Conservation (phyloP, 192 early-diverging fungal genomes). For the Helicostylum pulchrum region DNA sequence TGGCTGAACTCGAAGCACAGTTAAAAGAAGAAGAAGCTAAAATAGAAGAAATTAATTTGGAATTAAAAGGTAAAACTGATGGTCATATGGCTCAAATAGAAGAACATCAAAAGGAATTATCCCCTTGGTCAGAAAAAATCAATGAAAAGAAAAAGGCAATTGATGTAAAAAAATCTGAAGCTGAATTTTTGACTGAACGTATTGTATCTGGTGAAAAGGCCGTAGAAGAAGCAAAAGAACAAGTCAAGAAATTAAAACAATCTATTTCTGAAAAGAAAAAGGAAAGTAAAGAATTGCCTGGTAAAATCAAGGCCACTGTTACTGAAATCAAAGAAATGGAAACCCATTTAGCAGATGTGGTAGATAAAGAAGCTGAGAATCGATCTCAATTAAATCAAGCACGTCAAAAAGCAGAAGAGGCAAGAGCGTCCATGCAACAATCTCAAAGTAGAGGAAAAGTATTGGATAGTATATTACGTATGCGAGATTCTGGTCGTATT, state of each 20-base stretch:
- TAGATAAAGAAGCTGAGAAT: constrained; percentile 28
- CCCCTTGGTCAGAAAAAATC: constrained; percentile 85
- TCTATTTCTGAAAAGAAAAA: constrained; percentile 36
- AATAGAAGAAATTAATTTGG: constrained; percentile 76
- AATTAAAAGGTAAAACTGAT: constrained; percentile 86
- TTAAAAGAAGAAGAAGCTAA: constrained; percentile 62
- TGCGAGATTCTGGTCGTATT: constrained; percentile 71
- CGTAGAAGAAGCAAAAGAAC: constrained; percentile 60
- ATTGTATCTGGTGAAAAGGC: constrained; percentile 46
- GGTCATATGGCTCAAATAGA: constrained; percentile 78
- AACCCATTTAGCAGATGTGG: neutral
- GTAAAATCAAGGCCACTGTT: constrained; percentile 50
- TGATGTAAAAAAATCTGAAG: constrained; percentile 81
- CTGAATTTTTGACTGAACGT: constrained; percentile 69
- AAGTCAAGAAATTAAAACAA: constrained; percentile 44
- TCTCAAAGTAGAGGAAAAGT: constrained; percentile 68
- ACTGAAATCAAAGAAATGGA: constrained; percentile 9
- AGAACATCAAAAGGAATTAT: constrained; percentile 77
- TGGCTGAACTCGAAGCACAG: constrained; percentile 59
- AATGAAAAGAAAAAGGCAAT: constrained; percentile 66
- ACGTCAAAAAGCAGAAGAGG: constrained; percentile 71
- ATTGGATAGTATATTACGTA: constrained; percentile 62
- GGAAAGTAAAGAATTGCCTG: constrained; percentile 34
- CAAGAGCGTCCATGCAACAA: constrained; percentile 54
- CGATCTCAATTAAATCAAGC: constrained; percentile 39